Evolutionary conservation across 169 alveolate genomes (phyloP), one percentile per base, ranked within the genome.

Genomic region (Babesia ovata): DNA sequence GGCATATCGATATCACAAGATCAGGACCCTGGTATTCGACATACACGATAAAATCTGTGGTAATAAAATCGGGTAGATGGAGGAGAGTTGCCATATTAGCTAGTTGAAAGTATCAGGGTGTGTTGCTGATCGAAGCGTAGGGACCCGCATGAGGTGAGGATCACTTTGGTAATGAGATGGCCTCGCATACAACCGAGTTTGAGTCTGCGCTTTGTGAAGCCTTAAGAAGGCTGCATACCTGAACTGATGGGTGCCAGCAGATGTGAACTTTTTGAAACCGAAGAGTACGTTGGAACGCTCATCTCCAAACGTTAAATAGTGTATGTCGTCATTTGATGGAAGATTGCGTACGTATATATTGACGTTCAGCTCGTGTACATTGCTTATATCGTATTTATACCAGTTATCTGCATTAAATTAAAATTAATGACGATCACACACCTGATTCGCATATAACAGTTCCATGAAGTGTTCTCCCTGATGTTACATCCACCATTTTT

Each of bases 231-330:
- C 17, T n/a, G 19, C 71, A 48, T 81, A 72, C 84, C 81, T 81
- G 63, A 81, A 71, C 0, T 70, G 0, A 79, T 71, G 59, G 17
- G n/a, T 33, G 8, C 78, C 79, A 22, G 44, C 45, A 16, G 46
- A 13, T n/a, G 73, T 39, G 2, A 81, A 48, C 56, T 81, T 81
- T 53, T 75, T 83, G 63, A 71, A 83, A 19, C 90, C 90, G 26
- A 75, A 83, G 10, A 83, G 56, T 16, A 66, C 66, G 36, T 75
- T 60, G 6, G 90, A 66, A 19, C 44, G 14, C 17, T 66, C 65
- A 39, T 75, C 67, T 4, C 52, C 84, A 19, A 83, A 29, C 48
- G 70, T 60, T 48, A 83, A 33, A 50, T 83, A 83, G 67, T 60
- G 10, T 36, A n/a, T 19, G 24, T 65, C 81, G 52, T 54, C 48